Base-by-base conservation (phyloP, 371 early-diverging fungal species). In the Syncephalastrum racemosum region DNA sequence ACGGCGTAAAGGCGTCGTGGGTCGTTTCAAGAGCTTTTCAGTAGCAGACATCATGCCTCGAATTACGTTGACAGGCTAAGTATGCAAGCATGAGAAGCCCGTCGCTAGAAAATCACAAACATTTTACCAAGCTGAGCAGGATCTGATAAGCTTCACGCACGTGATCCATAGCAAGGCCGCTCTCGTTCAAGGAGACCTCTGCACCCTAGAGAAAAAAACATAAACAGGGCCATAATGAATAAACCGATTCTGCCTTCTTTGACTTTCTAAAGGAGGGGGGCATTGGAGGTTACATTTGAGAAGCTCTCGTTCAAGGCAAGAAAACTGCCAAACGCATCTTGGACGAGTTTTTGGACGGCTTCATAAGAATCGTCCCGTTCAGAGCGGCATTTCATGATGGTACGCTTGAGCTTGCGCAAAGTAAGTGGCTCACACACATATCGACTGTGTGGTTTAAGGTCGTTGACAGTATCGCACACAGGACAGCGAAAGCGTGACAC, bases 401-500 rank as follows among this genome's bases (percentile, higher is more conserved):
- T 54, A 3, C 66, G 73, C 53, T 71, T 79, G 31, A 86, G 59
- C 39, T 71, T 69, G 60, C 75, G 62, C 22, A 88, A 57, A 13
- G 85, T 80, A 52, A 86, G 59, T 4, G 86, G 84, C 36, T 65
- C 63, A 39, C 60, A 22, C 48, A 63, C 64, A 10, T 66, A 49
- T 40, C 67, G 69, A 39, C 70, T 50, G 53, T 69, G 68, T 6
- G 79, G 76, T 45, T 82, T 80, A 22, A 91, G 62, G 53, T 92
- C 90, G 65, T 92, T 92, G 52, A 92, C 77, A 0, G 93, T 92
- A 52, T 92, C 90, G 75, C 96, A 96, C n/a, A 91, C 89, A 13
- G 92, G 90, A 71, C 96, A 96, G 53, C 90, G 84, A 63, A 93
- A 94, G 61, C 89, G 85, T 42, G 85, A 62, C 27, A 89, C 89